Percentiles rank a stretch among this genome's conserved stretches.
Evolutionary conservation across 2,329 filamentous ascomycete genomes (phyloP).

Genomic region (Fusarium stilboides): DNA sequence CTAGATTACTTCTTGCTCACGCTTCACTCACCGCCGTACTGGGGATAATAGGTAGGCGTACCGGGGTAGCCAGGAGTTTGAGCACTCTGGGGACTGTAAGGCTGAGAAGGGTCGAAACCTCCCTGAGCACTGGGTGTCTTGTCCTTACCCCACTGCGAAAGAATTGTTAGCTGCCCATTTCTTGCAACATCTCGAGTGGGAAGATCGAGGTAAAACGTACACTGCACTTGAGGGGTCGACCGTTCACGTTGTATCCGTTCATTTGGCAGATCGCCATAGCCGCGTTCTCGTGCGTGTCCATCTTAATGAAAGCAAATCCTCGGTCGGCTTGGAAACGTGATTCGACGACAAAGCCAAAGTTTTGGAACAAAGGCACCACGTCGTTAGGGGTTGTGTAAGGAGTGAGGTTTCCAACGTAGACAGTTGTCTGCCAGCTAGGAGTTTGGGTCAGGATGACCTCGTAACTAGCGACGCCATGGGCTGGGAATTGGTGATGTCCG

Average conservation of each 20-base stretch:
- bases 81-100: slow-evolving; percentile 80
- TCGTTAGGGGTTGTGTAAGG: slow-evolving; percentile 98
- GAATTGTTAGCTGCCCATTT: slow-evolving; percentile 38
- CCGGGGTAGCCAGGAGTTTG: slow-evolving; percentile 81
- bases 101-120: slow-evolving; percentile 82
- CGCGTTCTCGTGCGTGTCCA: slow-evolving; percentile 98
- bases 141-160: slow-evolving; percentile 94
- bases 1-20: not conserved
- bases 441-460: slow-evolving; percentile 97
- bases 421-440: slow-evolving; percentile 97
- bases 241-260: slow-evolving; percentile 98
- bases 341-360: slow-evolving; percentile 97
- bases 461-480: slow-evolving; percentile 96
- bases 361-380: slow-evolving; percentile 97
- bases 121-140: slow-evolving; percentile 83
- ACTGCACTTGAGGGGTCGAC: slow-evolving; percentile 96
- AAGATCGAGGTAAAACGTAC: slow-evolving; percentile 72
- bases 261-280: slow-evolving; percentile 99
- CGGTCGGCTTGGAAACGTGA: slow-evolving; percentile 98
- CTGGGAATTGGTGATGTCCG: slow-evolving; percentile 97
- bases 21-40: slow-evolving; percentile 82
- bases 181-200: not conserved
- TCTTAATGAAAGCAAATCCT: slow-evolving; percentile 98
- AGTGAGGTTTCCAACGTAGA: slow-evolving; percentile 97
- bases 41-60: slow-evolving; percentile 91